These are phyloP conservation scores for Bremia lactucae DNA, from an alignment of 352 stramenopile species.

Conservation along the genomic window DNA sequence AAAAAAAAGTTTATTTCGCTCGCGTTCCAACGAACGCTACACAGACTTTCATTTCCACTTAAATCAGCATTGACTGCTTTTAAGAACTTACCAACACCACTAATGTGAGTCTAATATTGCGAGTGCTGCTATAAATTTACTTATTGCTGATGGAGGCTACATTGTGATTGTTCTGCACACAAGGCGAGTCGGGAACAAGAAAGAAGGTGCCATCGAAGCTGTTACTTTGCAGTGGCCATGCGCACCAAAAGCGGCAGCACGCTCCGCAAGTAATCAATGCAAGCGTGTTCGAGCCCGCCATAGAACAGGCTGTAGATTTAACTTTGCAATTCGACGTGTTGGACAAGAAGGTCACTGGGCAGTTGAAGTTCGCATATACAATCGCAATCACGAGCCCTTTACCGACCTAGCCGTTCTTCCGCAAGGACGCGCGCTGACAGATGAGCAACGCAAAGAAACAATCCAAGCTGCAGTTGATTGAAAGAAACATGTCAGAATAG, in stretches of 20 bases:
- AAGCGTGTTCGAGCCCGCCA: neutral
- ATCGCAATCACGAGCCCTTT: neutral
- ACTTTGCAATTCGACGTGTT: neutral
- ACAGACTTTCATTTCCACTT: too few species aligned
- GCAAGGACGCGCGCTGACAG: neutral
- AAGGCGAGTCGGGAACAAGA: neutral
- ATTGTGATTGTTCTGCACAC: neutral
- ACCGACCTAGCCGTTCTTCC: neutral
- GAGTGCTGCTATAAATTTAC: neutral
- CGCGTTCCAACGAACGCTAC: too few species aligned
- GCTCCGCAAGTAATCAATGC: neutral
- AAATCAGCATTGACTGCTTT: neutral
- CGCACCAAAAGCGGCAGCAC: neutral
- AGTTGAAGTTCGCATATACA: neutral
- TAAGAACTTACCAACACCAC: neutral
- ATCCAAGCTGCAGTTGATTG: neutral
- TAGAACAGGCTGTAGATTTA: neutral
- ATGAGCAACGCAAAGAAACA: neutral
- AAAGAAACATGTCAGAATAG: neutral
- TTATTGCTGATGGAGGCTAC: neutral
- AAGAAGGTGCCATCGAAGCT: neutral
- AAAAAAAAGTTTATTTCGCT: too few species aligned
- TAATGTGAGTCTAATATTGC: neutral
- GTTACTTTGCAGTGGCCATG: neutral
- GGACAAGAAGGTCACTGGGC: neutral